A percentile compares a stretch with the other conserved stretches of the same genome.
phyloP scores from a whole-genome alignment of 805 yeast species.

The Barnettozyma sucrosica region DNA sequence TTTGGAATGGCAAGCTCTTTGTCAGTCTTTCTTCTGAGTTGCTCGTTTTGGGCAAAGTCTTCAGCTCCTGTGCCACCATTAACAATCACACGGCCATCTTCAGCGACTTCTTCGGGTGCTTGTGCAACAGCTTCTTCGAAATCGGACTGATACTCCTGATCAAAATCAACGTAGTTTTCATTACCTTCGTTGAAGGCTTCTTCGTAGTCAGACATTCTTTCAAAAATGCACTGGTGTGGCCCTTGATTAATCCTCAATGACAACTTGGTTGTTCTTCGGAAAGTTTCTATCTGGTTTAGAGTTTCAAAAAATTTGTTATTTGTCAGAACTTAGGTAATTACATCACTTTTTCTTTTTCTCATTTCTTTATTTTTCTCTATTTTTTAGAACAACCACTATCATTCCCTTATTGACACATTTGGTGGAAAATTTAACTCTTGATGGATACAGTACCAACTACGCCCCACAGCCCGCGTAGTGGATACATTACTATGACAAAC shows the following conservation, averaged over 20 bases:
- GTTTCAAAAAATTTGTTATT: not conserved
- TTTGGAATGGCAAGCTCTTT: constrained; percentile 84
- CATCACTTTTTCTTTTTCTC: no score
- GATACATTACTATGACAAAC: constrained; percentile 1
- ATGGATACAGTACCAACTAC: not conserved
- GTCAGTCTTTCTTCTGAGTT: constrained; percentile 52
- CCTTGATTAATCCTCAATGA: no score
- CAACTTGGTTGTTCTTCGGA: not conserved
- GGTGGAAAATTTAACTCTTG: not conserved
- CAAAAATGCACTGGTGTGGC: not conserved
- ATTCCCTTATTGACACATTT: no score
- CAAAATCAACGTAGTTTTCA: constrained; percentile 74
- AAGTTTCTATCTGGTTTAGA: no score
- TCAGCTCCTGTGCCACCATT: constrained; percentile 64
- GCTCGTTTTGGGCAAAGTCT: constrained; percentile 35
- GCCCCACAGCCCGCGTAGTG: not conserved
- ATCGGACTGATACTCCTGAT: constrained; percentile 78
- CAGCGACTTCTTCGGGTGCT: constrained; percentile 35
- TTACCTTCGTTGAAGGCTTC: constrained; percentile 62
- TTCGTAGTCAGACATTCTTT: constrained; percentile 49
- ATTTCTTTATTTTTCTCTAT: no score
- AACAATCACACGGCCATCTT: constrained; percentile 67
- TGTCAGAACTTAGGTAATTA: not conserved
- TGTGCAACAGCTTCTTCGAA: constrained; percentile 43
- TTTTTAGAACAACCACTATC: no score